A percentile compares a stretch with the other conserved stretches of the same genome.
phyloP scores from a whole-genome alignment of 495 filamentous ascomycete genomes.

The Trichoderma reesei region DNA sequence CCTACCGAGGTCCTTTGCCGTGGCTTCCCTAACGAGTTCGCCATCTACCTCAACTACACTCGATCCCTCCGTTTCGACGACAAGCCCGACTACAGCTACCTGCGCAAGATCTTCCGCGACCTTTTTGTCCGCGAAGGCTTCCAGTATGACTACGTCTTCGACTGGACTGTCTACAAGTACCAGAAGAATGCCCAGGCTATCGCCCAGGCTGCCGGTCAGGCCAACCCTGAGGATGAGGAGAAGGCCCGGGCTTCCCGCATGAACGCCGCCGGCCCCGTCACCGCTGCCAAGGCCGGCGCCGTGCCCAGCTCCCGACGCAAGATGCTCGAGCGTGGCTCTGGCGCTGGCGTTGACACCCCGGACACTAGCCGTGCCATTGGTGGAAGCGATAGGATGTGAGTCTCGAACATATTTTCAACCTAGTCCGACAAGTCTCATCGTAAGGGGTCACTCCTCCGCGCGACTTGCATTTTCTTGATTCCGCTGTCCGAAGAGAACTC shows the following conservation, averaged over 20 bases:
- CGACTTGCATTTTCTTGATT: slow-evolving; percentile 72
- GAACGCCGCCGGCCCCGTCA: slow-evolving; percentile 47
- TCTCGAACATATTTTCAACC: slow-evolving; percentile 38
- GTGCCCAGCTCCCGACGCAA: slow-evolving; percentile 76
- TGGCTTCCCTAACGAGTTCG: slow-evolving; percentile 98
- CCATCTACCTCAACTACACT: slow-evolving; percentile 99
- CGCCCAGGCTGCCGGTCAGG: slow-evolving; percentile 26
- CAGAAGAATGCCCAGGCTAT: slow-evolving; percentile 86
- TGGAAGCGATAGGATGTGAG: slow-evolving; percentile 99
- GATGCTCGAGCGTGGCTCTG: slow-evolving; percentile 59
- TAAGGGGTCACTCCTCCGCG: slow-evolving; percentile 76
- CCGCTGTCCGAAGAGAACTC: slow-evolving; percentile 65
- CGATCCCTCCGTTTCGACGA: slow-evolving; percentile 98
- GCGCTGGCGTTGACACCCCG: slow-evolving; percentile 58
- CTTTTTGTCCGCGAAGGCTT: slow-evolving; percentile 98
- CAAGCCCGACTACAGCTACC: slow-evolving; percentile 99
- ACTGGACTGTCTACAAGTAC: slow-evolving; percentile 99
- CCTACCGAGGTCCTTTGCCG: slow-evolving; percentile 98
- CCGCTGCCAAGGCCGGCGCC: slow-evolving; percentile 54
- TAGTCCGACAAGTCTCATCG: slow-evolving; percentile 56
- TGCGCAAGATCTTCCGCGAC: slow-evolving; percentile 99
- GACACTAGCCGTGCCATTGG: slow-evolving; percentile 82
- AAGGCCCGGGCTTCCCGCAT: slow-evolving; percentile 55
- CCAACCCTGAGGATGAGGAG: slow-evolving; percentile 52
- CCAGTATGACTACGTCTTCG: slow-evolving; percentile 99